phyloP scores from a whole-genome alignment of 768 basidiomycete genomes.

The Holtermannia corniformis region DNA sequence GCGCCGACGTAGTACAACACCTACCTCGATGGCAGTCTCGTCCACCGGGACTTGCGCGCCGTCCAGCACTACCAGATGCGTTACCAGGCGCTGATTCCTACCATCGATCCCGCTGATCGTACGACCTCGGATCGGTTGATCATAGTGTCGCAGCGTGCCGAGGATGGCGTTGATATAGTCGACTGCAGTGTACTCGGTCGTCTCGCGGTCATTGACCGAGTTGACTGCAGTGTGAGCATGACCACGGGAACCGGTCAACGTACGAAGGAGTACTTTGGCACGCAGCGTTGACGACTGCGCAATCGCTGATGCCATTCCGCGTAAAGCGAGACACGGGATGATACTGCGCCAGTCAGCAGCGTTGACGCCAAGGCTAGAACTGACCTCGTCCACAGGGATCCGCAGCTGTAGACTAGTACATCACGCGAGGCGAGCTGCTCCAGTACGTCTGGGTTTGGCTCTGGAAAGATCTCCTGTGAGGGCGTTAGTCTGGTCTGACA shows the following conservation, averaged over 20 bases:
- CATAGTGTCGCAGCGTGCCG: conserved; percentile 53
- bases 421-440: conserved; percentile 53
- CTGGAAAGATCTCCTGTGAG: conserved; percentile 66
- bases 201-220: conserved; percentile 78
- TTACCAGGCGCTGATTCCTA: conserved; percentile 71
- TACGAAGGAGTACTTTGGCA: conserved; percentile 77
- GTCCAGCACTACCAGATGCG: conserved; percentile 70
- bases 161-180: conserved; percentile 78
- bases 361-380: conserved; percentile 11
- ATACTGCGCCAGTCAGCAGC: conserved; percentile 50
- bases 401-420: conserved; percentile 80
- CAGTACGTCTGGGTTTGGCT: conserved; percentile 73
- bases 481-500: not conserved
- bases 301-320: conserved; percentile 67
- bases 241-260: conserved; percentile 31
- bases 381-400: conserved; percentile 87
- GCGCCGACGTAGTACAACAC: conserved; percentile 2
- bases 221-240: conserved; percentile 53
- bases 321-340: conserved; percentile 80
- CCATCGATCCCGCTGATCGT: conserved; percentile 42
- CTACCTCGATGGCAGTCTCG: conserved; percentile 52
- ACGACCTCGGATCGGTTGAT: conserved; percentile 47
- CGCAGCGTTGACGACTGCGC: conserved; percentile 61
- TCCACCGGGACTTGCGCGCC: conserved; percentile 59
- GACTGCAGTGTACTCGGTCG: conserved; percentile 67